Conservation (phyloP, 257 asterid genomes). For the Cinchona pubescens region DNA sequence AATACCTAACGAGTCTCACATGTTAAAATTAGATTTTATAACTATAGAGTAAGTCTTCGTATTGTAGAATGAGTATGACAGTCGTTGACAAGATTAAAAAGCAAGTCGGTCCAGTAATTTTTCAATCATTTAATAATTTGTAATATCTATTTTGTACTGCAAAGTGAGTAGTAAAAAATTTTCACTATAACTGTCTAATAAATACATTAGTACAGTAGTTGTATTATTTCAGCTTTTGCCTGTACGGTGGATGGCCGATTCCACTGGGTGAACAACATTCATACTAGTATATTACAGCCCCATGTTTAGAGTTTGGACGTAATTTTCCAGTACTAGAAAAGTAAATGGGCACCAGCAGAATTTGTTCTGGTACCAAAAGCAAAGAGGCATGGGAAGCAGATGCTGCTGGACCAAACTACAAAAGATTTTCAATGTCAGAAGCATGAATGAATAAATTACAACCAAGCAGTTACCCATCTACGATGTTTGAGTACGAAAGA, state of each 20-base stretch:
- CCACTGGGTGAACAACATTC: neutral
- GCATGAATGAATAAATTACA: conserved; percentile 22
- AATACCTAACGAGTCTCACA: no score
- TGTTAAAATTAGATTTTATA: conserved; percentile 20
- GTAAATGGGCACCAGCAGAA: neutral
- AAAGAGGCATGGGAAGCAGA: neutral
- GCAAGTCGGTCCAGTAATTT: no score
- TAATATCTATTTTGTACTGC: no score
- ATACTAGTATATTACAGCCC: neutral
- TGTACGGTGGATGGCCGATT: neutral
- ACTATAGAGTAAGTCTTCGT: no score
- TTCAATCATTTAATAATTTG: no score
- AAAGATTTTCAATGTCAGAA: conserved; percentile 30
- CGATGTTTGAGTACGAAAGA: neutral
- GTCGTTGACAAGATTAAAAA: no score
- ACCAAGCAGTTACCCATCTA: neutral
- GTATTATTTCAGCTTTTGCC: neutral
- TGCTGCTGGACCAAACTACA: conserved; percentile 23
- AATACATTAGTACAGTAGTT: neutral
- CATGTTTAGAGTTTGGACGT: neutral
- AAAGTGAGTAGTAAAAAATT: no score
- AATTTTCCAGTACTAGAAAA: neutral
- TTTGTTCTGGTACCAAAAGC: neutral
- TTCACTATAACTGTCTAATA: conserved; percentile 3
- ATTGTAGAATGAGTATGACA: no score